phyloP scores from a whole-genome alignment of 2,329 filamentous ascomycete species.

The Scopulariopsis brevicaulis region DNA sequence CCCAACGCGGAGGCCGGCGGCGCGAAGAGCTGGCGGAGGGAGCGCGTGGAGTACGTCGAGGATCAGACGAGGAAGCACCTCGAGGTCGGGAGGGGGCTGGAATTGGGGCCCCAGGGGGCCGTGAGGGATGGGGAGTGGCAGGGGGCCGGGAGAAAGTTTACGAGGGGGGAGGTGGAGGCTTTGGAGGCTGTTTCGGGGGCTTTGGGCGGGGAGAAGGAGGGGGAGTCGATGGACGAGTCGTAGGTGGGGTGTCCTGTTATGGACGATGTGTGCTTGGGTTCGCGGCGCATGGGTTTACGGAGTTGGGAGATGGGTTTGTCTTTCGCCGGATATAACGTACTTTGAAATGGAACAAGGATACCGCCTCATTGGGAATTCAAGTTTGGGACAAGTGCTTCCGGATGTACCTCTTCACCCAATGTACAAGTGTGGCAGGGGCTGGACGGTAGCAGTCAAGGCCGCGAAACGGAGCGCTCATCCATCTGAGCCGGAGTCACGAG shows the following conservation, averaged over 20 bases:
- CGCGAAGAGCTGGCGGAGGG: slow-evolving; percentile 47
- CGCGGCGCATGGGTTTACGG: background rate
- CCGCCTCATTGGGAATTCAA: too few species aligned
- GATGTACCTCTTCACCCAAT: too few species aligned
- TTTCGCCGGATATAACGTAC: background rate
- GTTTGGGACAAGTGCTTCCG: too few species aligned
- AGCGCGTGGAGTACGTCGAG: slow-evolving; percentile 76
- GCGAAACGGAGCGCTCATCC: too few species aligned
- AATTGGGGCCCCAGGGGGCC: slow-evolving; percentile 49
- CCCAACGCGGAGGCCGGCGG: slow-evolving; percentile 12
- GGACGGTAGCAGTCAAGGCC: too few species aligned
- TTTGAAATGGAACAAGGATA: background rate
- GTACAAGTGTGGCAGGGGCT: too few species aligned
- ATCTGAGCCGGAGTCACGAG: too few species aligned
- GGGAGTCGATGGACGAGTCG: slow-evolving; percentile 7
- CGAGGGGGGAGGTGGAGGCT: slow-evolving; percentile 42
- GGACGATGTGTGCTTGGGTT: background rate
- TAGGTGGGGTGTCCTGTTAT: background rate
- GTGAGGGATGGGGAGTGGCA: slow-evolving; percentile 56
- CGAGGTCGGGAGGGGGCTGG: slow-evolving; percentile 56
- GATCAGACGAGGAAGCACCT: slow-evolving; percentile 65
- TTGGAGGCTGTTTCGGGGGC: slow-evolving; percentile 38
- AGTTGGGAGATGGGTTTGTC: background rate
- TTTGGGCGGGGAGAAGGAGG: slow-evolving; percentile 20
- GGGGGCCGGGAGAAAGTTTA: slow-evolving; percentile 36